Percentiles rank a stretch among this genome's conserved stretches.
Conservation (phyloP, 208 protist species). For the Acanthamoeba culbertsoni region DNA sequence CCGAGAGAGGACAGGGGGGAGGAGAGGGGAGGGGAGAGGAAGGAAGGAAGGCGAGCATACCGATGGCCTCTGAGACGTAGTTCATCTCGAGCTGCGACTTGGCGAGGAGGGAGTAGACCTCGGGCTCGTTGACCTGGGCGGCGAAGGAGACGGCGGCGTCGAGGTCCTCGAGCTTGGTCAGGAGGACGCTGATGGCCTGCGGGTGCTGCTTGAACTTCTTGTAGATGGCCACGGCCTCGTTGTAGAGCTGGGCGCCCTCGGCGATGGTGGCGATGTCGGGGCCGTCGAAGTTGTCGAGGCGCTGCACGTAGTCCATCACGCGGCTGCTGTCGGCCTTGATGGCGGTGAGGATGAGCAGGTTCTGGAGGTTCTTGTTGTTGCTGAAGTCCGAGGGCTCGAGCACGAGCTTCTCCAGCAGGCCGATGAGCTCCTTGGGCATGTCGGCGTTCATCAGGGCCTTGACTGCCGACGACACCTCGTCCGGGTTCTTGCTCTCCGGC, state of each 20-base stretch:
- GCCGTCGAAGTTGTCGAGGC: constrained; percentile 98
- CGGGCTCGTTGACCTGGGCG: constrained; percentile 89
- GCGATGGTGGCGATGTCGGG: constrained; percentile 97
- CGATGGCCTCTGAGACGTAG: constrained; percentile 95
- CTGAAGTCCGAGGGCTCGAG: constrained; percentile 94
- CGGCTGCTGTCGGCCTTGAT: constrained; percentile 92
- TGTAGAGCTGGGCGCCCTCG: constrained; percentile 90
- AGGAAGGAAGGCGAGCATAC: constrained; percentile 44
- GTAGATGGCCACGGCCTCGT: constrained; percentile 99
- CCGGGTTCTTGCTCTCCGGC: constrained; percentile 94
- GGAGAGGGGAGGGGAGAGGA: neutral
- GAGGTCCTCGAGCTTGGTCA: constrained; percentile 86
- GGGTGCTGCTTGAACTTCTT: constrained; percentile 96
- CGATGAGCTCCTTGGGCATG: constrained; percentile 98
- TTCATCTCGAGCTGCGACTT: constrained; percentile 91
- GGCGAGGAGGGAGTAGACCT: constrained; percentile 95
- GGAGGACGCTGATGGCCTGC: constrained; percentile 96
- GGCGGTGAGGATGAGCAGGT: constrained; percentile 99
- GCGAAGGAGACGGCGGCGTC: constrained; percentile 95
- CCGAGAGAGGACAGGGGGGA: neutral
- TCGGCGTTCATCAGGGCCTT: constrained; percentile 99
- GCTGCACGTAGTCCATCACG: constrained; percentile 99
- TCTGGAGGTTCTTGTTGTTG: constrained; percentile 99
- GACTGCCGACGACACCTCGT: constrained; percentile 98
- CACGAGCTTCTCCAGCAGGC: constrained; percentile 99